phyloP scores from a whole-genome alignment of 495 filamentous ascomycete genomes.

The Platismatia glauca region DNA sequence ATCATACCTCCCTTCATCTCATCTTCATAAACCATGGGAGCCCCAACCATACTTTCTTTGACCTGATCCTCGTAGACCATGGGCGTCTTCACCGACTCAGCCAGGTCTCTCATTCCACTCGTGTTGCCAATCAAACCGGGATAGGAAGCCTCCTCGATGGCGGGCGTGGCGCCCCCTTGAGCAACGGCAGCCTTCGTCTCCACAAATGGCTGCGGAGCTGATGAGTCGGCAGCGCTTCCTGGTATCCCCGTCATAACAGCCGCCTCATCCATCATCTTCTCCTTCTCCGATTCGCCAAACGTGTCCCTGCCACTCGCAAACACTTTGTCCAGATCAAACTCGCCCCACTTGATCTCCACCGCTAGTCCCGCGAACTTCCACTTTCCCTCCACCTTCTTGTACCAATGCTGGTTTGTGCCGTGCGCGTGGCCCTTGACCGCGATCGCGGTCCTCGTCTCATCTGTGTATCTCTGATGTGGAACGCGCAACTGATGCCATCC shows the following conservation, averaged over 20 bases:
- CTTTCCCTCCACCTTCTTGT: conserved; percentile 18
- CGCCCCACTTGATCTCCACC: conserved; percentile 20
- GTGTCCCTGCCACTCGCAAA: conserved; percentile 17
- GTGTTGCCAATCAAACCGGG: neutral
- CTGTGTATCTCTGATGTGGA: conserved; percentile 45
- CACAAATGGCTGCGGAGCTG: neutral
- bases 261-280: conserved; percentile 4
- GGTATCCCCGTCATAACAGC: conserved; percentile 1
- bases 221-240: neutral
- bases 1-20: neutral
- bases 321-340: conserved; percentile 19
- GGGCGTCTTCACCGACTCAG: neutral
- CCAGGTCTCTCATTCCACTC: neutral
- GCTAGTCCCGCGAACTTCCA: conserved; percentile 23
- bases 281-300: conserved; percentile 9
- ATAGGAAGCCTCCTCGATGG: neutral
- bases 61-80: neutral
- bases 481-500: conserved; percentile 73
- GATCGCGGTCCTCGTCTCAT: conserved; percentile 14
- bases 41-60: neutral
- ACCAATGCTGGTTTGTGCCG: conserved; percentile 22
- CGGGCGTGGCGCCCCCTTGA: neutral
- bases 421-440: conserved; percentile 20
- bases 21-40: neutral
- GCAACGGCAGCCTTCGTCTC: neutral